Base-by-base conservation (phyloP, 768 basidiomycete genomes). In the Phallus indusiatus region DNA sequence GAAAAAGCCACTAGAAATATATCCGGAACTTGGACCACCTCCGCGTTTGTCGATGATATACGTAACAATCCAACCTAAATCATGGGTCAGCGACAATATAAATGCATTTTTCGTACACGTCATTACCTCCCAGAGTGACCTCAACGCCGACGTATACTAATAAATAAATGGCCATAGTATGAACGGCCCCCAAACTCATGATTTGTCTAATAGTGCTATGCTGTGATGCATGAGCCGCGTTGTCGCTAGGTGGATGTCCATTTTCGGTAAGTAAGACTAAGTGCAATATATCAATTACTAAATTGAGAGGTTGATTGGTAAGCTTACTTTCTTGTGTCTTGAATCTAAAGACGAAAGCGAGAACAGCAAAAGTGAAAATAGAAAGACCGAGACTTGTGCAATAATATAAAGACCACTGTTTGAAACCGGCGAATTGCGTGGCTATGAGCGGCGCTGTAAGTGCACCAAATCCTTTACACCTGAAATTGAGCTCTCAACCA, bases 131-230 rank as follows among this genome's bases (percentile, higher is more conserved):
- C 20, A 78, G 64, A 0, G 75, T 75, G 18, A 86, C 84, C 64
- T 87, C 86, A 1, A 84, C 78, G 10, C 86, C 86, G 21, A 87
- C 83, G 64, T 87, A 87, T 0, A 86, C 76, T 10, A 86, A 72
- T 55, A 79, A 76, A 64, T 84, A 88, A 62, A 83, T 70, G 0
- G 86, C 83, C 5, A 88, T 71, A 17, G 82, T 69, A 61, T 87
- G 84, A 1, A 87, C 83, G 0, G 76, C 75, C 59, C 74, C 79
- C 51, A 76, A 72, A 1, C 66, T 59, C 53, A 86, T 63, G 57
- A 86, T 82, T 61, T 85, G 79, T 20, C 73, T 72, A 61, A 34
- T 36, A 35, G 18, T 59, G 50, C 49, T 52, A 22, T 36, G 18
- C 36, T 50, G 47, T 7, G 57, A 50, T 36, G 50, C 2, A 48